Conservation (phyloP, 2,329 filamentous ascomycete genomes). For the Stachybotrys elegans region DNA sequence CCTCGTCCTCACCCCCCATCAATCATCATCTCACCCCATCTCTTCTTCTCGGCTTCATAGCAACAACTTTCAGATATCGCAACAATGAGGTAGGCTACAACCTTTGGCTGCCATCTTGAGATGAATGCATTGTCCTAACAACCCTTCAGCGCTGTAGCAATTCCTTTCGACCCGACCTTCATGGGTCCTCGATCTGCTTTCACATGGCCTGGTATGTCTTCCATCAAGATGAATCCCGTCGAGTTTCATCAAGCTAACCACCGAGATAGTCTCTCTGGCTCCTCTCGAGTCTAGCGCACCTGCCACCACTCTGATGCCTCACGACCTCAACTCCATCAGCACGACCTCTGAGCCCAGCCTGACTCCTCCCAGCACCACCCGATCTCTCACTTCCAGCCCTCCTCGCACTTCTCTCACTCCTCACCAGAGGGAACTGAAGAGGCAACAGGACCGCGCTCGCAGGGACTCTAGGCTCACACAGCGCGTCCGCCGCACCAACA, state of each 20-base stretch:
- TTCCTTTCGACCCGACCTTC: conserved; percentile 47
- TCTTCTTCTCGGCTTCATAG: too few relatives aligned
- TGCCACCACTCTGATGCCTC: conserved; percentile 32
- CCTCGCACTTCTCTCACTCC: conserved; percentile 48
- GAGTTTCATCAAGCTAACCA: neutral
- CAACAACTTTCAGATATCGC: too few relatives aligned
- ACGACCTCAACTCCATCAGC: conserved; percentile 42
- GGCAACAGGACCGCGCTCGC: conserved; percentile 54
- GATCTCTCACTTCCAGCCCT: conserved; percentile 54
- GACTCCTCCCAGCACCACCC: conserved; percentile 42
- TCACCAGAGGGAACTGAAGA: conserved; percentile 58
- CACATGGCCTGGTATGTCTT: conserved; percentile 45
- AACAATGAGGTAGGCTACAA: neutral
- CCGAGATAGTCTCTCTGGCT: conserved; percentile 13
- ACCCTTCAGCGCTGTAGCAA: conserved; percentile 38
- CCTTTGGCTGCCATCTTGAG: too few relatives aligned
- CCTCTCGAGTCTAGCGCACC: conserved; percentile 29
- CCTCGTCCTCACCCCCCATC: too few relatives aligned
- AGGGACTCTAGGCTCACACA: conserved; percentile 51
- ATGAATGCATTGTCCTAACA: too few relatives aligned
- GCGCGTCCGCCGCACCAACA: conserved; percentile 47
- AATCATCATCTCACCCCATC: too few relatives aligned
- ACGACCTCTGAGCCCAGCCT: conserved; percentile 44
- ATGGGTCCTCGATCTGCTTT: conserved; percentile 48
- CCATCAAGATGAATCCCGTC: too few relatives aligned